Base-by-base conservation (phyloP, 1,284 basidiomycete genomes). In the Xerocomus minutiporus region DNA sequence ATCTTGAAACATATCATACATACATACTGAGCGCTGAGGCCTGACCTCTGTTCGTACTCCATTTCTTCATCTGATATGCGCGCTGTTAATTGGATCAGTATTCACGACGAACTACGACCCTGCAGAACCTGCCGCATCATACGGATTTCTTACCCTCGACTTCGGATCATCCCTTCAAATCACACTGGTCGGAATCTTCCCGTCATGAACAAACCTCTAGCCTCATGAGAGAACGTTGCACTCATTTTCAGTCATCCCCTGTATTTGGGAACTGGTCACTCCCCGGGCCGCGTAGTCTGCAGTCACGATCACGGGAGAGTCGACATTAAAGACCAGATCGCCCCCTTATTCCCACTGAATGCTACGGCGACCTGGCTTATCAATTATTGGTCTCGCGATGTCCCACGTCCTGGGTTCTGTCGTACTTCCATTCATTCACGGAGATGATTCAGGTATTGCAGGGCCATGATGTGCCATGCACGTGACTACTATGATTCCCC, bases 381-480 rank as follows among this genome's bases (percentile, higher is more conserved):
- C 49, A 15, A 28, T 45, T 25, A 35, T 53, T 45, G 50, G 29
- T 39, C 43, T 44, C 34, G n/a, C 15, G 48, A 32, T 13, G 8
- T 41, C 35, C 50, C 53, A 41, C 46, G 39, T 41, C 11, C 35
- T 47, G 43, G 46, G 28, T 47, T 45, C 15, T 34, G 25, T 28
- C 46, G 8, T n/a, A n/a, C 34, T 41, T 34, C 9, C 40, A 12
- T 53, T 41, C 44, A 38, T 52, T 48, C 45, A 52, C 65, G 63
- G 62, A 66, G 56, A 67, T 65, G 64, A 62, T 43, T 31, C 29
- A 31, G 29, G 29, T 4, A 40, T 48, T 38, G 50, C 38, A 35
- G 31, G 17, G 23, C 46, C 20, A 20, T 20, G 20, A 51, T 46
- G 46, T 23, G n/a, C 29, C 11, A 3, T 34, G 15, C 48, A 55